Base-by-base conservation (phyloP, 805 yeast genomes). In the Lipomyces lipofer region DNA sequence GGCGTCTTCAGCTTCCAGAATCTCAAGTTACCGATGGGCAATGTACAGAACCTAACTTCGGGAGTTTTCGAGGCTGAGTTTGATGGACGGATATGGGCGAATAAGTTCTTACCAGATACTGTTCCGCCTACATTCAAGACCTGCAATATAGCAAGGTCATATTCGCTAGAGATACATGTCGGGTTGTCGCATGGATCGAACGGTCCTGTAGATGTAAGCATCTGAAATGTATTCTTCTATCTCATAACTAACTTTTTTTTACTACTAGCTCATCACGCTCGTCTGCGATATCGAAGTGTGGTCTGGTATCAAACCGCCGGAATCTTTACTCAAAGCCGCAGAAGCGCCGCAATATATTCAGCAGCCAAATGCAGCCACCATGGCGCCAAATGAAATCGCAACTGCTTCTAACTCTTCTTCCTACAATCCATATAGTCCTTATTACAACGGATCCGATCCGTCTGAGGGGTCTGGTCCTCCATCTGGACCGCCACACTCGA, bases 81-180 rank as follows among this genome's bases (percentile, higher is more conserved):
- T 39, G 47, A 48, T 22, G 15, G 29, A 3, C 47, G 36, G 8
- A 21, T 13, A 21, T 38, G 49, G 46, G n/a, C 49, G 32, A 30
- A 43, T 15, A 43, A 51, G 17, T 19, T 32, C 25, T 30, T 49
- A 3, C 84, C 86, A 0, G 76, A 73, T 43, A 61, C 72, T 39
- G 68, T 79, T 3, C 70, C 82, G 1, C 86, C 88, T 1, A 67
- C 78, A 17, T 84, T 85, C 65, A 67, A 65, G 24, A 76, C 83
- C 3, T 82, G 87, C 63, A 83, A 82, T 62, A 73, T 84, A 21
- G 64, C 71, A 9, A 71, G 86, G 35, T 59, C 54, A n/a, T 80
- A 81, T 62, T 58, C 63, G 3, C 49, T 80, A 38, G 66, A 63
- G 35, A 63, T 78, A 10, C 58, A 61, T 1, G 72, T 67, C 3